Evolutionary conservation across 345 rosid genomes (phyloP).

Genomic region (Populus tremula): DNA sequence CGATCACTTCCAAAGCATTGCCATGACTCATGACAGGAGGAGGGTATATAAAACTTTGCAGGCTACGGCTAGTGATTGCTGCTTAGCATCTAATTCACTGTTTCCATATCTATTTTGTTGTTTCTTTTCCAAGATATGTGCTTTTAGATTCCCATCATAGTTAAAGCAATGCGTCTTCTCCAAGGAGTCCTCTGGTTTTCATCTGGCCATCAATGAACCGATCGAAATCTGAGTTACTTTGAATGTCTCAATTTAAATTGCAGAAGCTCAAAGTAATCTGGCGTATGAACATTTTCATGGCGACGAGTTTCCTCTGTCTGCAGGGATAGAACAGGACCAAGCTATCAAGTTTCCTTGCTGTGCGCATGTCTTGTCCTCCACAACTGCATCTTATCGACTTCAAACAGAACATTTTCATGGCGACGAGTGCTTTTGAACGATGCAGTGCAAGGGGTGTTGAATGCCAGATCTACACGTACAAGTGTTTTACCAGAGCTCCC

Average conservation of each 20-base stretch:
- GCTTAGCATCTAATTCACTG: not conserved
- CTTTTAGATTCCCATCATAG: not conserved
- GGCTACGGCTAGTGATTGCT: not conserved
- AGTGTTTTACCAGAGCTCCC: too few relatives aligned
- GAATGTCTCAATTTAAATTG: not conserved
- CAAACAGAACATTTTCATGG: too few relatives aligned
- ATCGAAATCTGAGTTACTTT: not conserved
- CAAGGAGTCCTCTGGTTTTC: not conserved
- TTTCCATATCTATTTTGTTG: not conserved
- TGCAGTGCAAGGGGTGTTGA: too few relatives aligned
- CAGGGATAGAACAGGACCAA: too few relatives aligned
- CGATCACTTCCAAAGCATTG: not conserved
- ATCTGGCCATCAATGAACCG: not conserved
- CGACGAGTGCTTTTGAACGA: too few relatives aligned
- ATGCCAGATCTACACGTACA: too few relatives aligned
- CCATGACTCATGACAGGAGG: not conserved
- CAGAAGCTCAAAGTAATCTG: not conserved
- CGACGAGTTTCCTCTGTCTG: too few relatives aligned
- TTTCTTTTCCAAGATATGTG: not conserved
- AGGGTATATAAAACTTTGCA: not conserved
- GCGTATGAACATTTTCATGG: not conserved
- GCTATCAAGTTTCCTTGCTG: too few relatives aligned
- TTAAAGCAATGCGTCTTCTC: not conserved
- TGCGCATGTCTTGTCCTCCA: too few relatives aligned
- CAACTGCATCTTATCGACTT: too few relatives aligned